A percentile compares a stretch with the other conserved stretches of the same genome.
Conservation (phyloP, 495 filamentous ascomycete species). For the Neurospora sublineolata region DNA sequence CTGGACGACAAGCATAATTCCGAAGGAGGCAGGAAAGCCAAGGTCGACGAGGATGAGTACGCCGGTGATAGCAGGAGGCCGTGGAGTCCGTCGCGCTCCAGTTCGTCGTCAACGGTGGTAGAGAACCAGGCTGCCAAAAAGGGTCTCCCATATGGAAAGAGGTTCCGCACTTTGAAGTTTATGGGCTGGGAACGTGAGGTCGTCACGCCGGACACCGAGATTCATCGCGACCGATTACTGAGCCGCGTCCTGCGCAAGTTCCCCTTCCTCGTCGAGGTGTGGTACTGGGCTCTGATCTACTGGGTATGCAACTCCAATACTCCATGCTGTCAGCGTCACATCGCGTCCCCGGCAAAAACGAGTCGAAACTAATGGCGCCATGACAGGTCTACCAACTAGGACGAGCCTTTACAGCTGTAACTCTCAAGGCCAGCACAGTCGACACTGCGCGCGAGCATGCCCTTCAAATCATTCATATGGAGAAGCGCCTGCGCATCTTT, state of each 20-base stretch:
- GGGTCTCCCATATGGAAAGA: constrained; percentile 7
- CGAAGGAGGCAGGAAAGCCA: constrained; percentile 9
- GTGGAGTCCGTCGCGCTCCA: neutral
- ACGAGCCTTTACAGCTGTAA: constrained; percentile 41
- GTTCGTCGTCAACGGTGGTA: neutral
- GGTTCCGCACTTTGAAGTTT: constrained; percentile 12
- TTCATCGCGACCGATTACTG: constrained; percentile 18
- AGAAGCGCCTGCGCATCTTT: constrained; percentile 53
- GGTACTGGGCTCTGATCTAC: constrained; percentile 69
- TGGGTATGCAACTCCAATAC: constrained; percentile 42
- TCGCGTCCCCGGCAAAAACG: neutral
- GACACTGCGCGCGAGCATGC: constrained; percentile 30
- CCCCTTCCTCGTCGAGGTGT: constrained; percentile 69
- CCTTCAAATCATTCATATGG: constrained; percentile 50
- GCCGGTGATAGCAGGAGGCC: neutral
- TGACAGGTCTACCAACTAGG: constrained; percentile 24
- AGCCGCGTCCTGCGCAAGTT: constrained; percentile 50
- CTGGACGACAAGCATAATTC: neutral
- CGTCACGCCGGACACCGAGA: constrained; percentile 19
- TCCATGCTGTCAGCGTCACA: neutral
- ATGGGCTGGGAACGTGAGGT: constrained; percentile 15
- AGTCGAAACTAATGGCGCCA: neutral
- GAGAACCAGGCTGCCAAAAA: constrained; percentile 8
- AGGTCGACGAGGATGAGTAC: constrained; percentile 1
- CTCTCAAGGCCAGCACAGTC: constrained; percentile 46